phyloP scores from a whole-genome alignment of 805 yeast genomes.

The Saccharomycopsis lassenensis region DNA sequence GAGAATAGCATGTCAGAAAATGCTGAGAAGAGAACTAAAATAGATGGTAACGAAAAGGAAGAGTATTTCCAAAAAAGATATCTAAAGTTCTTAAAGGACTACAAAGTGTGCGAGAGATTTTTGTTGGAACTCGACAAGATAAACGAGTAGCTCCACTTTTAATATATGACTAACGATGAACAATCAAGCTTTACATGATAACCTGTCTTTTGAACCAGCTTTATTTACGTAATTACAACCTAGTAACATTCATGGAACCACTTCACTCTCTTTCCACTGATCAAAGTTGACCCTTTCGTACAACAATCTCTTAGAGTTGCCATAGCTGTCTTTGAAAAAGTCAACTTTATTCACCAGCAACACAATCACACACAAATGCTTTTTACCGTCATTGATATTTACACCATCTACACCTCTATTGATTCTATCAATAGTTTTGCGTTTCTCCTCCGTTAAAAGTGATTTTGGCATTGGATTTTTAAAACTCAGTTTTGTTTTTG shows the following conservation, averaged over 20 bases:
- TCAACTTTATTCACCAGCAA: constrained; percentile 66
- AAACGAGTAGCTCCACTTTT: too few relatives aligned
- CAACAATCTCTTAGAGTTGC: constrained; percentile 38
- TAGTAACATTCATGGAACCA: constrained; percentile 69
- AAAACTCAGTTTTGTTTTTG: constrained; percentile 51
- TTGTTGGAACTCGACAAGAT: too few relatives aligned
- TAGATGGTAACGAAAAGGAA: too few relatives aligned
- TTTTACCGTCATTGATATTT: constrained; percentile 47
- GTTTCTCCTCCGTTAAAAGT: constrained; percentile 41
- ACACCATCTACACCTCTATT: constrained; percentile 78
- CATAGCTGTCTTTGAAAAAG: constrained; percentile 36
- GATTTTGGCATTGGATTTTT: constrained; percentile 68
- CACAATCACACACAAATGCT: constrained; percentile 58
- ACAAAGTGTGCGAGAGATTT: too few relatives aligned
- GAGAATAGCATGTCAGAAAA: too few relatives aligned
- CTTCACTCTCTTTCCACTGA: constrained; percentile 68
- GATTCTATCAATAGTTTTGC: constrained; percentile 54
- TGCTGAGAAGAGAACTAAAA: too few relatives aligned
- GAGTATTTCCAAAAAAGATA: too few relatives aligned
- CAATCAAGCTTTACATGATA: too few relatives aligned
- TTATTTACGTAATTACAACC: background rate
- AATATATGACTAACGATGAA: too few relatives aligned
- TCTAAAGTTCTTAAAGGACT: too few relatives aligned
- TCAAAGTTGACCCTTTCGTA: constrained; percentile 44
- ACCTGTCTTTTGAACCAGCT: too few relatives aligned